These are phyloP conservation scores for Stagonosporopsis chrysanthemi DNA, from an alignment of 2,329 filamentous ascomycete species.

Conservation along the genomic window DNA sequence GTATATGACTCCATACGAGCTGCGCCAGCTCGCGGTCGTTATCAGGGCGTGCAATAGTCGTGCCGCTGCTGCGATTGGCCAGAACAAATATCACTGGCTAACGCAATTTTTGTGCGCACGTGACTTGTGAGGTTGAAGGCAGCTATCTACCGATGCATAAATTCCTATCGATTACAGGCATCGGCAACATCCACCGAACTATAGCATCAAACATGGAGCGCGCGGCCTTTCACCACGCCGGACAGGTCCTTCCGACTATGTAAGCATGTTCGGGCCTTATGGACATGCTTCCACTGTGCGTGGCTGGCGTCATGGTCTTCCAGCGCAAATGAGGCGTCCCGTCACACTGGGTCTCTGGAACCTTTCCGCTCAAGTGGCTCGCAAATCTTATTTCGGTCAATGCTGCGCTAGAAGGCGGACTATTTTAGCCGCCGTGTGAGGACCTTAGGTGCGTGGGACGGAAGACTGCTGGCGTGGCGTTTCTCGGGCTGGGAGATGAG, in stretches of 20 bases:
- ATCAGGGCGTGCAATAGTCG: slow-evolving; percentile 5
- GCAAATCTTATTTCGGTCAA: slow-evolving; percentile 9
- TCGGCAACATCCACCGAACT: not conserved
- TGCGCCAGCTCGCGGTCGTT: not conserved
- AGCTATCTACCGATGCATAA: not conserved
- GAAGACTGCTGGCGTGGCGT: slow-evolving; percentile 6
- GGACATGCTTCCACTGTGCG: not conserved
- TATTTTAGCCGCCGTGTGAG: slow-evolving; percentile 16
- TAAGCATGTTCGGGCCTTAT: not conserved
- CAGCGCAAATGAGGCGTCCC: slow-evolving; percentile 16
- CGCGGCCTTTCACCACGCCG: slow-evolving; percentile 4
- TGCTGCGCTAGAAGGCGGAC: slow-evolving; percentile 10
- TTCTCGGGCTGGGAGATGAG: slow-evolving; percentile 9
- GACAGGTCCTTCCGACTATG: not conserved
- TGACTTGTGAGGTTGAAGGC: not conserved
- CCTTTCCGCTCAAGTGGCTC: slow-evolving; percentile 2
- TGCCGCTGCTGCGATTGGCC: slow-evolving; percentile 11
- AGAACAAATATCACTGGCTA: not conserved
- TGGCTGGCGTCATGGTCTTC: slow-evolving; percentile 13
- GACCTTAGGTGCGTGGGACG: slow-evolving; percentile 2
- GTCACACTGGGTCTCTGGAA: slow-evolving; percentile 8
- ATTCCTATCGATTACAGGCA: slow-evolving; percentile 6
- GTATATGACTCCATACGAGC: slow-evolving; percentile 25
- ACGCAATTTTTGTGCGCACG: slow-evolving; percentile 1
- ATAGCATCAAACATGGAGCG: slow-evolving; percentile 5